Percentiles rank a stretch among this genome's conserved stretches.
These are phyloP conservation scores for Zopfochytrium polystomum DNA, from an alignment of 371 early-diverging fungal species.

Conservation along the genomic window DNA sequence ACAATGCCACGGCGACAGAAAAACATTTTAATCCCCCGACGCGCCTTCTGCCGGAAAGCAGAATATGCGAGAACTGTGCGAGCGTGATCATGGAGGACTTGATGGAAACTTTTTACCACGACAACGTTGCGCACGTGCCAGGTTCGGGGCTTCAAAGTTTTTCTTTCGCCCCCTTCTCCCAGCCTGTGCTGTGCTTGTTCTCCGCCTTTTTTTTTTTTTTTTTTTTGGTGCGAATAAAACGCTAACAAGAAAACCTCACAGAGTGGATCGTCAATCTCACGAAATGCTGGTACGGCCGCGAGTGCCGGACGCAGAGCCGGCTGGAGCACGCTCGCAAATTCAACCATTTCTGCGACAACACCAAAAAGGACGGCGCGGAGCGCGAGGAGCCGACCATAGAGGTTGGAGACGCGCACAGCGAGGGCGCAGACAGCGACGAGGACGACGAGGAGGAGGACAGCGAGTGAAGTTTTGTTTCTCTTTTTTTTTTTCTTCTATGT, in stretches of 20 bases:
- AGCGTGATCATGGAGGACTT: constrained; percentile 34
- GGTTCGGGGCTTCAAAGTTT: too few species aligned
- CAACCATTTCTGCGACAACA: constrained; percentile 43
- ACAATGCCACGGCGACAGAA: constrained; percentile 22
- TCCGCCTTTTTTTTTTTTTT: too few species aligned
- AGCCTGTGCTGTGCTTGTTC: too few species aligned
- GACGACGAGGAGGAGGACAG: too few species aligned
- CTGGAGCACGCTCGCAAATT: constrained; percentile 42
- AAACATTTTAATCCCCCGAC: constrained; percentile 11
- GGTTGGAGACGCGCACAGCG: too few species aligned
- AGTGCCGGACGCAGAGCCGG: constrained; percentile 40
- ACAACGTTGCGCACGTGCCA: constrained; percentile 1
- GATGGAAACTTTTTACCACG: constrained; percentile 23
- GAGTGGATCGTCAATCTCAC: constrained; percentile 22
- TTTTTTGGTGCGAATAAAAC: background rate
- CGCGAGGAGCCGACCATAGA: too few species aligned
- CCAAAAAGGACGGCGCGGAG: too few species aligned
- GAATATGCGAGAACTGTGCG: constrained; percentile 42
- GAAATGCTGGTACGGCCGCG: constrained; percentile 46
- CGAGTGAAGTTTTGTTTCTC: too few species aligned
- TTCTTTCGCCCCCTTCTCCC: too few species aligned
- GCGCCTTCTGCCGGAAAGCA: constrained; percentile 28
- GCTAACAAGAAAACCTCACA: constrained; percentile 4
- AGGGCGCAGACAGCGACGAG: too few species aligned
- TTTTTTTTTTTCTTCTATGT: too few species aligned